Conservation (phyloP, 23 red algal species). For the Gracilaria gracilis region DNA sequence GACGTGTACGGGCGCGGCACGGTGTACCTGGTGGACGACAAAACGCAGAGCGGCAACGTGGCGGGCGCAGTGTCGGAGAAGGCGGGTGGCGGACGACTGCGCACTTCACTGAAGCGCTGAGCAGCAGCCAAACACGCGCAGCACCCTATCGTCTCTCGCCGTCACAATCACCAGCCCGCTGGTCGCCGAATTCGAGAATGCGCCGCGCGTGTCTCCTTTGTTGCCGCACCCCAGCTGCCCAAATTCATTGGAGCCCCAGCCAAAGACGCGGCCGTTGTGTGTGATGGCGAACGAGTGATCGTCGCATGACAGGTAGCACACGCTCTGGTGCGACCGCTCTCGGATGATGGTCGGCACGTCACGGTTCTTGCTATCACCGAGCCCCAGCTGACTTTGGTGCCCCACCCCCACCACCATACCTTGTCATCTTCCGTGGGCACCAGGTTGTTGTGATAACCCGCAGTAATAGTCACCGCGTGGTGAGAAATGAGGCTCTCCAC, state of each 20-base stretch:
- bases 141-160: slow-evolving; percentile 34
- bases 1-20: slow-evolving; percentile 73
- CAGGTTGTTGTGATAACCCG: slow-evolving; percentile 93
- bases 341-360: slow-evolving; percentile 67
- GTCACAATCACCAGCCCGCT: slow-evolving; percentile 72
- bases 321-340: slow-evolving; percentile 48
- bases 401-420: slow-evolving; percentile 97
- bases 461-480: slow-evolving; percentile 63
- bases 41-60: neutral
- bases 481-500: slow-evolving; percentile 55
- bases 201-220: slow-evolving; percentile 56
- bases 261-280: slow-evolving; percentile 82
- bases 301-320: slow-evolving; percentile 76
- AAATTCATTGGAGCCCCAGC: slow-evolving; percentile 97
- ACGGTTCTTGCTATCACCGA: slow-evolving; percentile 80
- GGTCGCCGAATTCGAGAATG: slow-evolving; percentile 45
- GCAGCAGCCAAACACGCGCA: slow-evolving; percentile 66
- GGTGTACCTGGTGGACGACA: slow-evolving; percentile 5
- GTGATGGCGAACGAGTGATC: slow-evolving; percentile 91
- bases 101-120: too few relatives aligned
- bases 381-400: slow-evolving; percentile 96
- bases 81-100: too few relatives aligned
- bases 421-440: slow-evolving; percentile 73
- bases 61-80: neutral
- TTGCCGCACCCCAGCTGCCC: slow-evolving; percentile 91